Conservation (phyloP, 768 basidiomycete genomes). For the Kwoniella pini region DNA sequence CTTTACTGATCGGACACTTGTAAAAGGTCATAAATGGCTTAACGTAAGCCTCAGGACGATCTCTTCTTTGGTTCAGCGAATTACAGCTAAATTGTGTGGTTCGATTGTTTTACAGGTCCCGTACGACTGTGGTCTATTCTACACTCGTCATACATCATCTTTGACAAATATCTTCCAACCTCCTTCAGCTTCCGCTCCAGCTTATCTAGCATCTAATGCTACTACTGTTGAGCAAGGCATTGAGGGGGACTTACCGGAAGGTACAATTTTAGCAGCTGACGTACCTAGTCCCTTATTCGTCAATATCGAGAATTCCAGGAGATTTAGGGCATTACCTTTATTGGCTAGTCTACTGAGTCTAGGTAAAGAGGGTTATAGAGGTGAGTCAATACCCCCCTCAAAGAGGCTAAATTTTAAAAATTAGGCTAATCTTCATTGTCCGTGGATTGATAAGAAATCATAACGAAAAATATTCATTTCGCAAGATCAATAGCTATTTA, state of each 20-base stretch:
- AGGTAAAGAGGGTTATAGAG: constrained; percentile 55
- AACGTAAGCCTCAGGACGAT: constrained; percentile 50
- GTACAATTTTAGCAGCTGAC: constrained; percentile 17
- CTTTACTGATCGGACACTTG: neutral
- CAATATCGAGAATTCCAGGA: constrained; percentile 57
- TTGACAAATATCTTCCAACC: constrained; percentile 55
- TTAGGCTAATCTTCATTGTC: no score
- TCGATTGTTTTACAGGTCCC: constrained; percentile 48
- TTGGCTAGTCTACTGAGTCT: constrained; percentile 55
- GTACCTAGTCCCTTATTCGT: constrained; percentile 56
- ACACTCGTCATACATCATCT: constrained; percentile 43
- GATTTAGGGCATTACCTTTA: constrained; percentile 57
- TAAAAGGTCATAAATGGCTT: constrained; percentile 54
- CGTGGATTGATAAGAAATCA: constrained; percentile 38
- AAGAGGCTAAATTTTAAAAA: no score
- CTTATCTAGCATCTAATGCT: constrained; percentile 53
- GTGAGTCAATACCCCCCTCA: constrained; percentile 22
- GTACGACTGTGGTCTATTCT: constrained; percentile 57
- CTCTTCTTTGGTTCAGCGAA: no score
- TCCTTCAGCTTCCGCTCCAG: constrained; percentile 47
- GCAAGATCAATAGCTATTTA: constrained; percentile 52
- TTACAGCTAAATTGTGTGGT: no score
- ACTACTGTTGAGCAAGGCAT: neutral
- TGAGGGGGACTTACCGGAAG: neutral
- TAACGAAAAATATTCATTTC: constrained; percentile 55